Base-by-base conservation (phyloP, 139 green algal genomes). In the Chlorella sp. region DNA sequence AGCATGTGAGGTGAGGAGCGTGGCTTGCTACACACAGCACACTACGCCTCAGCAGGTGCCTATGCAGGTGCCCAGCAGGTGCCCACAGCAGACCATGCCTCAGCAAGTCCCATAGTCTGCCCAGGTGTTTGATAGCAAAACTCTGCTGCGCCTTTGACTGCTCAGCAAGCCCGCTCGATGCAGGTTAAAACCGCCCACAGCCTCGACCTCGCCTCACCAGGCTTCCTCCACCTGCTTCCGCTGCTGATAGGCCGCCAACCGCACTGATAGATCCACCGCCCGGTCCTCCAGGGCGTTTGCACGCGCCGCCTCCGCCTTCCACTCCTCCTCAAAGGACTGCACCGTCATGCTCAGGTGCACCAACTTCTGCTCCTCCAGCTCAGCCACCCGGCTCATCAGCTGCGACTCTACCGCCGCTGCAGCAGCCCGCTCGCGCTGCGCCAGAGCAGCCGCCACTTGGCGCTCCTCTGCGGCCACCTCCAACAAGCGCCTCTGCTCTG, bases 261-360 rank as follows among this genome's bases (percentile, higher is more conserved):
- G 19, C 9, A 34, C 22, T 12, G n/a, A 3, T 53, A 89, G 86
- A 73, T 84, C 37, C 5, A 7, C 32, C 1, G 26, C 24, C 24
- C 57, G 68, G 0, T 57, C 76, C 86, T 89, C 75, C 57, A 85
- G 57, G 0, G 36, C 57, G 15, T 57, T 57, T 12, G 37, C 32
- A 28, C 78, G 60, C 28, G 28, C 57, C 39, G 36, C 26, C 76
- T 85, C 75, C 24, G 86, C 86, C 22, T 30, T 26, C 76, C 75
- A 85, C 75, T 89, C 86, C 26, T 32, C 53, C 76, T 89, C 86
- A 40, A 80, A 37, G 0, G 85, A 89, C 26, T 36, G 75, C 53
- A 80, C 75, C 19, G 84, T 88, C n/a, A 89, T 53, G 42, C 48
- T n/a, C 30, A 89, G 85, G 37, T 82, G 39, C 42, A 89, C 85